Conservation (phyloP, 2,329 filamentous ascomycete species). For the Alternaria incomplexa region DNA sequence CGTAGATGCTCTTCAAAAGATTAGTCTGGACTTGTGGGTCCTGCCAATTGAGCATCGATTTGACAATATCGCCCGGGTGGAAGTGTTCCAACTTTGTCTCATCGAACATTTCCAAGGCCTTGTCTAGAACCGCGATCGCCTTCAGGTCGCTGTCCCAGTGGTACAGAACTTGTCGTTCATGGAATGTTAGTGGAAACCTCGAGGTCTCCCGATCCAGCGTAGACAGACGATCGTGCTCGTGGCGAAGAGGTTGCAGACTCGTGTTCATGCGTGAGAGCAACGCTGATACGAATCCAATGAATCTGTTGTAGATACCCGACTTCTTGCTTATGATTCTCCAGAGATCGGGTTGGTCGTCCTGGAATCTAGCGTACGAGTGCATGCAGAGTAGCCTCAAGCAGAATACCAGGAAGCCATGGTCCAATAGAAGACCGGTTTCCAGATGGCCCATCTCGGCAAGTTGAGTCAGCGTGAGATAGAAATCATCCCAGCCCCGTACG, state of each 20-base stretch:
- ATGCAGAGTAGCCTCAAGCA: slow-evolving; percentile 39
- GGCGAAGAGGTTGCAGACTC: slow-evolving; percentile 12
- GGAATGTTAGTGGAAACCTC: slow-evolving; percentile 36
- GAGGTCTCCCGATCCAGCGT: slow-evolving; percentile 24
- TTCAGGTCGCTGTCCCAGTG: slow-evolving; percentile 39
- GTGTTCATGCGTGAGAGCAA: slow-evolving; percentile 39
- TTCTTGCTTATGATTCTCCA: slow-evolving; percentile 41
- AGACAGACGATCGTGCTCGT: slow-evolving; percentile 25
- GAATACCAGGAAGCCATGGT: slow-evolving; percentile 34
- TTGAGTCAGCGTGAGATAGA: slow-evolving; percentile 40
- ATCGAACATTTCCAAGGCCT: slow-evolving; percentile 44
- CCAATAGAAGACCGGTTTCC: slow-evolving; percentile 37
- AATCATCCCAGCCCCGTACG: slow-evolving; percentile 45
- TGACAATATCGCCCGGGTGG: slow-evolving; percentile 45
- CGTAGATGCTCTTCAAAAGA: slow-evolving; percentile 33
- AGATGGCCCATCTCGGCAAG: slow-evolving; percentile 35
- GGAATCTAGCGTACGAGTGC: slow-evolving; percentile 26
- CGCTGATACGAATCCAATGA: slow-evolving; percentile 38
- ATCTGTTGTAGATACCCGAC: slow-evolving; percentile 36
- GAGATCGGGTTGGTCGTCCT: slow-evolving; percentile 25
- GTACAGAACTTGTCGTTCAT: slow-evolving; percentile 29
- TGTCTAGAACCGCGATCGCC: slow-evolving; percentile 42
- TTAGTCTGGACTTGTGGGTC: slow-evolving; percentile 21
- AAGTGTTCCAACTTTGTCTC: slow-evolving; percentile 33
- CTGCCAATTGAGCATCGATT: slow-evolving; percentile 34